Conservation (phyloP, 305 asterid species). For the Vinca major region DNA sequence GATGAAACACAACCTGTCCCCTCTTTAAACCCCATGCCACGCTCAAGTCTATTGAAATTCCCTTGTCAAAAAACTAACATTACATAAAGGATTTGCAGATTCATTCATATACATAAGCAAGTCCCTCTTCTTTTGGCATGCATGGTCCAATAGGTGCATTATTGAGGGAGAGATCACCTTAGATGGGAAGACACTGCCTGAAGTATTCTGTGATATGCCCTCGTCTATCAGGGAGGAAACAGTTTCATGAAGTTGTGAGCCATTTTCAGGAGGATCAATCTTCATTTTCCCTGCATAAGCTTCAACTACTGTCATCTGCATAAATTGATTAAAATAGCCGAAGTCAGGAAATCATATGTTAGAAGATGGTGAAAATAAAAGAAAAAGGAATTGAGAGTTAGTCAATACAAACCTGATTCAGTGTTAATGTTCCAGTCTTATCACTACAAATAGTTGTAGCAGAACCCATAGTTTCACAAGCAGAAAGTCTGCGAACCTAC, state of each 20-base stretch:
- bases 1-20: neutral
- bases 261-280: constrained; percentile 64
- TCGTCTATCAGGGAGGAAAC: constrained; percentile 71
- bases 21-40: neutral
- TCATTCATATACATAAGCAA: neutral
- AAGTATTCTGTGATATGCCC: constrained; percentile 76
- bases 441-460: constrained; percentile 97
- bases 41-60: neutral
- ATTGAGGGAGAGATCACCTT: constrained; percentile 44
- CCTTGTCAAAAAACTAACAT: neutral
- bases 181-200: constrained; percentile 75
- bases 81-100: neutral
- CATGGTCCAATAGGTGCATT: neutral
- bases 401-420: constrained; percentile 57
- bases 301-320: constrained; percentile 90
- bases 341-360: constrained; percentile 10
- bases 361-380: constrained; percentile 11
- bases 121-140: neutral
- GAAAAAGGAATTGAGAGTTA: constrained; percentile 13
- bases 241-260: constrained; percentile 42
- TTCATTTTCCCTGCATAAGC: constrained; percentile 57
- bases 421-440: constrained; percentile 91
- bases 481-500: constrained; percentile 98
- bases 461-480: constrained; percentile 98
- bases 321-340: constrained; percentile 13